These are phyloP conservation scores for Typha latifolia DNA, from an alignment of 176 grass and related monocot species.

Conservation along the genomic window DNA sequence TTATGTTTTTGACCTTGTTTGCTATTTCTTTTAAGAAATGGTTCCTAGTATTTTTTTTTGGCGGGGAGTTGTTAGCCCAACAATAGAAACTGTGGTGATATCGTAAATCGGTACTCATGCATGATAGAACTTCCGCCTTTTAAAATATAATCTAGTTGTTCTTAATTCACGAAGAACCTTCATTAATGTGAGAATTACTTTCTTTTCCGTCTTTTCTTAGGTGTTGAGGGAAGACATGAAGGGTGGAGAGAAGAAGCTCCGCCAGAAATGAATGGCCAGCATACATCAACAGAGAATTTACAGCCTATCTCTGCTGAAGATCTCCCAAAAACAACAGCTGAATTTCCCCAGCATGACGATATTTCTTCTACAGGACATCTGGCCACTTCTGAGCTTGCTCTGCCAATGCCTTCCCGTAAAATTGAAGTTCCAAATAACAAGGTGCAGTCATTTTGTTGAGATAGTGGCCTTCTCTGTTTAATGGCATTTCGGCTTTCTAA, in stretches of 20 bases:
- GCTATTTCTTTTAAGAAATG: no score
- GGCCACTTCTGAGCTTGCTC: not conserved
- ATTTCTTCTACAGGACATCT: not conserved
- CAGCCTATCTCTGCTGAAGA: constrained; percentile 17
- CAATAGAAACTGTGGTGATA: no score
- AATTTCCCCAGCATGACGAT: constrained; percentile 24
- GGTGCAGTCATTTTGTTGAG: constrained; percentile 28
- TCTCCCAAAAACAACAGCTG: constrained; percentile 1
- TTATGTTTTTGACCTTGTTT: no score
- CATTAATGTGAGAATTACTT: not conserved
- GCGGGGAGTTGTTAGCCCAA: no score
- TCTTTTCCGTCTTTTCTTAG: not conserved
- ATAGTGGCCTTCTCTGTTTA: not conserved
- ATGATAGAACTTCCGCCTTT: not conserved
- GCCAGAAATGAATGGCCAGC: constrained; percentile 3
- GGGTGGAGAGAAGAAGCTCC: not conserved
- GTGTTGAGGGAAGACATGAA: not conserved
- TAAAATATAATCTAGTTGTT: not conserved
- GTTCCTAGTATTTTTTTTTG: no score
- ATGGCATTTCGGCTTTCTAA: not conserved
- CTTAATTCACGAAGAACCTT: not conserved
- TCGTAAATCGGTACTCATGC: not conserved
- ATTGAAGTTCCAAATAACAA: constrained; percentile 90
- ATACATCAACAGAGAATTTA: constrained; percentile 1
- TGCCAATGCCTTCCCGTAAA: constrained; percentile 18